Evolutionary conservation across 176 grass and related monocot genomes (phyloP).

Genomic region (Typha latifolia): DNA sequence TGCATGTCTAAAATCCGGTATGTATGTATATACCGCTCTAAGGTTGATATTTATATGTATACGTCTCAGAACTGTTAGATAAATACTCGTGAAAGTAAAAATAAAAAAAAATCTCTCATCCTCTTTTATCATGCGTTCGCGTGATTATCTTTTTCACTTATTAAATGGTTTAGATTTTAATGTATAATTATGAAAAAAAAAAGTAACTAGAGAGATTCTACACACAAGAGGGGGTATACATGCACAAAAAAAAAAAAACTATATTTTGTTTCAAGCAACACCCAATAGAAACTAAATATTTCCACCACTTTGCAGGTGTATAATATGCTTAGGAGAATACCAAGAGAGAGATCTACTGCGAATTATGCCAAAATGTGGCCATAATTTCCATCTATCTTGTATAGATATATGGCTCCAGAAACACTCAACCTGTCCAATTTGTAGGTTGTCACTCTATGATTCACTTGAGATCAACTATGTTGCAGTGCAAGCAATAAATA

Average conservation of each 20-base stretch:
- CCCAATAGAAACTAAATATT: not conserved
- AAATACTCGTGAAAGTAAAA: no score
- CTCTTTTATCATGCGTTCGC: no score
- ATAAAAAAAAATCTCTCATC: no score
- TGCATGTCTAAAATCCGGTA: no score
- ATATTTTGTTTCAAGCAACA: not conserved
- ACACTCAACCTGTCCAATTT: conserved; percentile 29
- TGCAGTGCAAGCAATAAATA: conserved; percentile 15
- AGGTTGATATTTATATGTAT: no score
- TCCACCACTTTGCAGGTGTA: conserved; percentile 4
- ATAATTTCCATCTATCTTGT: conserved; percentile 24
- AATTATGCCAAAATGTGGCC: conserved; percentile 28
- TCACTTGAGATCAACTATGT: conserved; percentile 2
- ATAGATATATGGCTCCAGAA: conserved; percentile 26
- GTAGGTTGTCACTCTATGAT: conserved; percentile 19
- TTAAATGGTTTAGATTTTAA: no score
- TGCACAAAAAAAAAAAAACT: not conserved
- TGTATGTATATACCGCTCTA: no score
- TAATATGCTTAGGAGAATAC: conserved; percentile 31
- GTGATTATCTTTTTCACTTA: no score
- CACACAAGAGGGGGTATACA: no score
- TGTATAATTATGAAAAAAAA: no score
- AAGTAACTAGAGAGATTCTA: no score
- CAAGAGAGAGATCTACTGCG: conserved; percentile 27
- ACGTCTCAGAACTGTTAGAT: no score